phyloP scores from a whole-genome alignment of 2,329 filamentous ascomycete genomes.

The Verticillium nubilum region DNA sequence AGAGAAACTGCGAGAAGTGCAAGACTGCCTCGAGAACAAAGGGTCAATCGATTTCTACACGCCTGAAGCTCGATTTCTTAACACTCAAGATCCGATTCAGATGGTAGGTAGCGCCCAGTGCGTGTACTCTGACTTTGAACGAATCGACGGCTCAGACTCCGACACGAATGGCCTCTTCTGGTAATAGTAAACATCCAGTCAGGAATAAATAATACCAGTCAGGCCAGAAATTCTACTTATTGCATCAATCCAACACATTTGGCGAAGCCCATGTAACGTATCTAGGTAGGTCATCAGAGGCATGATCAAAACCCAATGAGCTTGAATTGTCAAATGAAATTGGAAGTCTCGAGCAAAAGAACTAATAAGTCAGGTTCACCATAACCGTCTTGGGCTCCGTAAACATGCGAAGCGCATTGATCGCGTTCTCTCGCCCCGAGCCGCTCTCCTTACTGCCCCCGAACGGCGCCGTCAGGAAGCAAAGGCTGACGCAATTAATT shows the following conservation, averaged over 20 bases:
- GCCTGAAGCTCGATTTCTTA: no score
- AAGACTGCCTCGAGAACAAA: no score
- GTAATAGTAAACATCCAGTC: slow-evolving; percentile 1
- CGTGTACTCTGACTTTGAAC: neutral
- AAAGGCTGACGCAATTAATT: slow-evolving; percentile 47
- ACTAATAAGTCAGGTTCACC: slow-evolving; percentile 29
- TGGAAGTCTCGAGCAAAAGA: slow-evolving; percentile 10
- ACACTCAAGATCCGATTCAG: no score
- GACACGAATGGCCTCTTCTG: slow-evolving; percentile 7
- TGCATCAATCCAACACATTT: no score
- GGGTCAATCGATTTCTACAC: no score
- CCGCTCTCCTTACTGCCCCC: slow-evolving; percentile 46
- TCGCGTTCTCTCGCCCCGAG: slow-evolving; percentile 41
- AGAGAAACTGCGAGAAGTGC: no score
- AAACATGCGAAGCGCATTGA: slow-evolving; percentile 38
- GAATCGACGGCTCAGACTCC: neutral
- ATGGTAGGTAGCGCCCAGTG: no score
- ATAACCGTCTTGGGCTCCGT: slow-evolving; percentile 46
- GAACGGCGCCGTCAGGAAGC: slow-evolving; percentile 37
- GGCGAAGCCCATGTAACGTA: no score
- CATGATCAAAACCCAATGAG: neutral
- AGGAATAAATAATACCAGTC: neutral
- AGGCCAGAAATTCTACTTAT: no score
- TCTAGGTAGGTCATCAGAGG: neutral
- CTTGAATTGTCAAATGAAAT: no score